Base-by-base conservation (phyloP, 441 rosid species). In the Theobroma grandiflorum region DNA sequence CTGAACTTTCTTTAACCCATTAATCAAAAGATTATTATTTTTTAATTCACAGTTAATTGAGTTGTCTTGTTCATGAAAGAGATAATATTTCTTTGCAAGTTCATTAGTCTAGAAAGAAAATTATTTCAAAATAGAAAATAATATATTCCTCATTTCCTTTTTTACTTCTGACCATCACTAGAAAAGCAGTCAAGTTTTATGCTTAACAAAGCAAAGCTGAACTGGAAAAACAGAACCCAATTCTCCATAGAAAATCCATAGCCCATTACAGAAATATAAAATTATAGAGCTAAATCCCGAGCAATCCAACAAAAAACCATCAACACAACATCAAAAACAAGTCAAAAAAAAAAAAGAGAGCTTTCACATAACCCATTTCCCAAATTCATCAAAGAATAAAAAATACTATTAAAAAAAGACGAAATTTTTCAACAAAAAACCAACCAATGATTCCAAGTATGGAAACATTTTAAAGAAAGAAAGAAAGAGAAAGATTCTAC, bases 311-410 rank as follows among this genome's bases (percentile, higher is more conserved):
- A 31, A 76, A 62, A 76, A 67, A 37, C 65, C 75, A 75, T 47
- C 50, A 79, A 14, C 66, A 78, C 45, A 52, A 76, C 79, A 72
- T 43, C 8, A 69, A 76, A 81, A 72, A 5, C 16, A 35, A 0
- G 33, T 9, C 10, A 50, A 8, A 45, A 15, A 57, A 40, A 64
- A 55, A 72, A 8, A 61, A 67, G 11, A 22, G 31, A 37, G 45
- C 4, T 33, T 75, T 42, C 2, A 47, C 47, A 31, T 15, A 1
- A 78, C 58, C 63, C 65, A 80, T 77, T 78, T 57, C 71, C 62
- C 50, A 79, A 37, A 52, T 65, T 62, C 15, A 75, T 65, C 55
- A 63, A 87, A 65, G 31, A 58, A 8, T 3, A 58, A 77, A 58
- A 49, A 38, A 57, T 10, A 52, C 8, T 62, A 67, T 65, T 26